Evolutionary conservation across 495 filamentous ascomycete genomes (phyloP), one percentile per base, ranked within the genome.

Genomic region (Schizothecium vesticola): DNA sequence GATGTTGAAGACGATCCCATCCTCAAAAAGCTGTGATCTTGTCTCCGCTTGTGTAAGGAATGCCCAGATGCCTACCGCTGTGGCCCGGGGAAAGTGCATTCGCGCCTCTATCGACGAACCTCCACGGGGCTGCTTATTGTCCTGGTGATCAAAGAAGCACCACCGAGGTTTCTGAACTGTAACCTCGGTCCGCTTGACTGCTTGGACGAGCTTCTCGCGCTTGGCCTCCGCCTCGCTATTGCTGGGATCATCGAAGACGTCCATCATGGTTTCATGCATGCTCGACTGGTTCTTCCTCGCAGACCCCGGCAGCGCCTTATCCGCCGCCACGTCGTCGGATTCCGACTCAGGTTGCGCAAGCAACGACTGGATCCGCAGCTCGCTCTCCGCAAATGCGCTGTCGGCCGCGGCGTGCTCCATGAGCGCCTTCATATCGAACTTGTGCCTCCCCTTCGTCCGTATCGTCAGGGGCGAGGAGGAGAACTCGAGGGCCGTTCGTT

Each of bases 141-240:
- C 66, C 59, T 78, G 74, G 8, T 70, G 64, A 23, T 84, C 80
- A 70, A 92, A 91, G 75, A 96, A 95, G 61, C 86, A 87, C 85
- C 87, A 94, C 21, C 81, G 75, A 55, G 83, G 86, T 22, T 85
- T 83, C 16, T 84, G 72, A 19, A 85, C 83, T 55, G 88, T 84
- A 11, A 89, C 89, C 66, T 93, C 90, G 10, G 91, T 94, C 70
- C 93, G 85, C 70, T 87, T 85, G 36, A 96, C 84, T 43, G 92
- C 92, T 64, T 86, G 83, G 43, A 89, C 79, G 9, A 95, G 77
- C 75, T 87, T 89, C 61, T 81, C 80, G 3, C 85, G 76, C 8
- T 79, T 84, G 25, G 82, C 78, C 29, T 84, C 86, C 64, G 88
- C 85, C 60, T 86, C 84, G 3, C 83, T 76, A n/a, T 59, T 66